Evolutionary conservation across 2,329 filamentous ascomycete species (phyloP).

Genomic region (Colletotrichum somersetense): DNA sequence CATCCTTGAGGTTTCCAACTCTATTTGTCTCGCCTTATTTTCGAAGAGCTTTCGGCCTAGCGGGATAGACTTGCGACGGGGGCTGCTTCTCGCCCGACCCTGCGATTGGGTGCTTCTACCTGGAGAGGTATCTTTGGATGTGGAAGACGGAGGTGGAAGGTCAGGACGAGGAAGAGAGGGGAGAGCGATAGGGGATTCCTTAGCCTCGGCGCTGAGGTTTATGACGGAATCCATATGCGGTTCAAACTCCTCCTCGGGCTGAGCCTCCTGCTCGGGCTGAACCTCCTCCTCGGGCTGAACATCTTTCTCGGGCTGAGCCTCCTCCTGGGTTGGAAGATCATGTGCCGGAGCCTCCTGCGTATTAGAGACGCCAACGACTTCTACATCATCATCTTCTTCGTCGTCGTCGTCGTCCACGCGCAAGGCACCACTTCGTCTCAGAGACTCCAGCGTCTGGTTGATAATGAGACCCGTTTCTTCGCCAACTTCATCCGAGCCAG

Average conservation of each 20-base stretch:
- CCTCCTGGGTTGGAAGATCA: not conserved
- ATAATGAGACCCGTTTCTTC: conserved; percentile 70
- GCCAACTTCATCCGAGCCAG: conserved; percentile 61
- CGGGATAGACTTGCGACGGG: conserved; percentile 49
- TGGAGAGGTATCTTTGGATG: conserved; percentile 3
- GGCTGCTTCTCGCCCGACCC: conserved; percentile 53
- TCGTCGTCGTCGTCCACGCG: conserved; percentile 34
- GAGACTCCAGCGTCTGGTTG: conserved; percentile 65
- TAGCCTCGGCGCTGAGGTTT: conserved; percentile 2
- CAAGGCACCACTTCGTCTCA: conserved; percentile 54
- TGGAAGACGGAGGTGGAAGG: conserved; percentile 2
- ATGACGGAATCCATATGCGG: conserved; percentile 2
- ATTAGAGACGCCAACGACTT: not conserved
- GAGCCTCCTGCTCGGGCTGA: not conserved
- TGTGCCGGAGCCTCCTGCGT: conserved; percentile 3
- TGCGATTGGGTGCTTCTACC: conserved; percentile 44
- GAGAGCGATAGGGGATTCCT: conserved; percentile 25
- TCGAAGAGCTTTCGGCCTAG: conserved; percentile 52
- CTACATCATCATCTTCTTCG: conserved; percentile 6
- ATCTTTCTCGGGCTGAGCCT: not conserved
- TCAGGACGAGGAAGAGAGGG: conserved; percentile 21
- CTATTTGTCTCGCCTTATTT: conserved; percentile 47
- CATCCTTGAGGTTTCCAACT: conserved; percentile 15
- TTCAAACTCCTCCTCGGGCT: conserved; percentile 7
- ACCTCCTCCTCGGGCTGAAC: not conserved